phyloP scores from a whole-genome alignment of 169 alveolate species.

The Cryptosporidium meleagridis region DNA sequence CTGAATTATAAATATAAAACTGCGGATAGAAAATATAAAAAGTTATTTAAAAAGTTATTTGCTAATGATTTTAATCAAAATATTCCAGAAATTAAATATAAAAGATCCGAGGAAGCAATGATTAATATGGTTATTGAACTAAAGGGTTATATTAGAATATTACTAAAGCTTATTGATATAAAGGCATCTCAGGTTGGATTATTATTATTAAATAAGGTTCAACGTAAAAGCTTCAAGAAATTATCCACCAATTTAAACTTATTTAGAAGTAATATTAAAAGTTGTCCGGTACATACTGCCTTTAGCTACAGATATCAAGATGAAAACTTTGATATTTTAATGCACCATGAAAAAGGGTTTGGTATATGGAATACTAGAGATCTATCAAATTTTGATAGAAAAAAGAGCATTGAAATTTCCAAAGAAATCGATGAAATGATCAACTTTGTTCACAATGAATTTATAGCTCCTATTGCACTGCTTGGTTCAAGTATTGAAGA shows the following conservation, averaged over 20 bases:
- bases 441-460: conserved; percentile 44
- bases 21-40: conserved; percentile 26
- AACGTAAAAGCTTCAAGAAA: conserved; percentile 3
- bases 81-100: conserved; percentile 37
- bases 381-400: neutral
- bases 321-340: conserved; percentile 45
- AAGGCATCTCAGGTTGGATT: conserved; percentile 65
- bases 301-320: conserved; percentile 58
- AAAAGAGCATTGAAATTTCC: neutral
- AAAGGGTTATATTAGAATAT: conserved; percentile 49
- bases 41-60: conserved; percentile 18
- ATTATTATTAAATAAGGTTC: conserved; percentile 48
- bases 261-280: conserved; percentile 24
- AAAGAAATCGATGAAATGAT: conserved; percentile 41
- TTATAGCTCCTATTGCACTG: conserved; percentile 55
- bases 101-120: conserved; percentile 57
- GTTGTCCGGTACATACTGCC: conserved; percentile 68
- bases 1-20: conserved; percentile 29
- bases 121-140: conserved; percentile 62
- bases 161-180: conserved; percentile 47
- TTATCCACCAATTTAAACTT: conserved; percentile 10
- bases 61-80: neutral
- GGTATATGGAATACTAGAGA: conserved; percentile 60
- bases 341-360: conserved; percentile 72
- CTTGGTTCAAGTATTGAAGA: conserved; percentile 57